A percentile compares a stretch with the other conserved stretches of the same genome.
phyloP scores from a whole-genome alignment of 306 rosid genomes.

The Corylus avellana region DNA sequence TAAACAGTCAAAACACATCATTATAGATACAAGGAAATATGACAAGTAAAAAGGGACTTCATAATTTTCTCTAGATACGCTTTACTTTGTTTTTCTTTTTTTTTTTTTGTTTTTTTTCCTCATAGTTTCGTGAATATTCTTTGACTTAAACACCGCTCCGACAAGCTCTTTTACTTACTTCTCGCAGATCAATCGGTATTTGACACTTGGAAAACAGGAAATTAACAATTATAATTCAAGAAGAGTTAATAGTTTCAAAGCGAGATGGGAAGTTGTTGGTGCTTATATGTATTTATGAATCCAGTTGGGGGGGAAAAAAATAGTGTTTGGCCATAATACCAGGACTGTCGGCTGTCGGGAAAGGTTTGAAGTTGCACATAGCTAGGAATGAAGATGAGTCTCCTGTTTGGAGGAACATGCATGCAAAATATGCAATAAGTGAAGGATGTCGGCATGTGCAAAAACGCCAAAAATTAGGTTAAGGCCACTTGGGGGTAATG shows the following conservation, averaged over 20 bases:
- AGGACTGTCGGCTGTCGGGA: not conserved
- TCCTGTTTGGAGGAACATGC: not conserved
- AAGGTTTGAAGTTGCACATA: not conserved
- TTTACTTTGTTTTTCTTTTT: too few species aligned
- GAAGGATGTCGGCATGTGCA: slow-evolving; percentile 17
- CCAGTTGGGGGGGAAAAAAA: not conserved
- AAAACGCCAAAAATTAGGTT: slow-evolving; percentile 13
- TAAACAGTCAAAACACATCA: too few species aligned
- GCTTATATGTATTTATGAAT: not conserved
- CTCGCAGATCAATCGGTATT: too few species aligned
- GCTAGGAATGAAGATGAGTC: not conserved
- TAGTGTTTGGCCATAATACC: not conserved
- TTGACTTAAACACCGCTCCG: too few species aligned
- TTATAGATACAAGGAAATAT: too few species aligned
- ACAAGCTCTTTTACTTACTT: too few species aligned
- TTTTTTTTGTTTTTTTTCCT: too few species aligned
- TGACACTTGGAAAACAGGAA: too few species aligned
- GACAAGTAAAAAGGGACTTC: too few species aligned
- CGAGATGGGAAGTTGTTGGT: not conserved
- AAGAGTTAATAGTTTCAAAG: not conserved
- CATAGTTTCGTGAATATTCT: too few species aligned
- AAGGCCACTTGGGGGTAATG: slow-evolving; percentile 4
- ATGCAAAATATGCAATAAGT: not conserved
- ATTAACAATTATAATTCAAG: not conserved
- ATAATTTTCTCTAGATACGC: too few species aligned